Evolutionary conservation across 805 yeast species (phyloP).

Genomic region (Ogataea salicorniae): DNA sequence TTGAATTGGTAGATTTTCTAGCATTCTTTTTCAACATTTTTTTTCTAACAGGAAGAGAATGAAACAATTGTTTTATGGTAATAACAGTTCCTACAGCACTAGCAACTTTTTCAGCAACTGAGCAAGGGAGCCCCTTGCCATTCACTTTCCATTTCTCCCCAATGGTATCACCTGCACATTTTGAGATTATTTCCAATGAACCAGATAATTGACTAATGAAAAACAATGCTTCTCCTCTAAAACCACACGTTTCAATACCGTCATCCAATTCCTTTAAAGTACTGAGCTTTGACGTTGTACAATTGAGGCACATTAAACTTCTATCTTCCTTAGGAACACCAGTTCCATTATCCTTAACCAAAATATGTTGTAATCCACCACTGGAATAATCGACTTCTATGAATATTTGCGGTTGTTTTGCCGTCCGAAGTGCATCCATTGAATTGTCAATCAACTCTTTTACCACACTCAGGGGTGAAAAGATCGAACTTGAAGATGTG

Average conservation of each 20-base stretch:
- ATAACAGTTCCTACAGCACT: slow-evolving; percentile 34
- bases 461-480: slow-evolving; percentile 32
- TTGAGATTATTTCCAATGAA: slow-evolving; percentile 28
- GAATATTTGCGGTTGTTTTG: slow-evolving; percentile 19
- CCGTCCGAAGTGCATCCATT: slow-evolving; percentile 29
- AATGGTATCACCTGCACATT: slow-evolving; percentile 25
- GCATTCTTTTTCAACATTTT: slow-evolving; percentile 26
- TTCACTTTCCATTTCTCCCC: slow-evolving; percentile 35
- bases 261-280: slow-evolving; percentile 26
- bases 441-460: slow-evolving; percentile 39
- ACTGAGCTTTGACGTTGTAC: slow-evolving; percentile 39
- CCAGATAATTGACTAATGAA: slow-evolving; percentile 31
- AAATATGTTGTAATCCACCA: slow-evolving; percentile 29
- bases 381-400: slow-evolving; percentile 35
- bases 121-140: slow-evolving; percentile 22
- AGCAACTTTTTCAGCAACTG: slow-evolving; percentile 20
- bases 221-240: slow-evolving; percentile 46
- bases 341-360: slow-evolving; percentile 37
- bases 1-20: slow-evolving; percentile 19
- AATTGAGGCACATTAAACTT: slow-evolving; percentile 32
- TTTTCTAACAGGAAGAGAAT: slow-evolving; percentile 30
- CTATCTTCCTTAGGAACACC: slow-evolving; percentile 33
- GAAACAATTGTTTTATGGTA: slow-evolving; percentile 28
- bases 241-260: slow-evolving; percentile 36
- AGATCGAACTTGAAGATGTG: slow-evolving; percentile 28